Conservation (phyloP, 176 grass and related monocot species). For the Stipa capillata region DNA sequence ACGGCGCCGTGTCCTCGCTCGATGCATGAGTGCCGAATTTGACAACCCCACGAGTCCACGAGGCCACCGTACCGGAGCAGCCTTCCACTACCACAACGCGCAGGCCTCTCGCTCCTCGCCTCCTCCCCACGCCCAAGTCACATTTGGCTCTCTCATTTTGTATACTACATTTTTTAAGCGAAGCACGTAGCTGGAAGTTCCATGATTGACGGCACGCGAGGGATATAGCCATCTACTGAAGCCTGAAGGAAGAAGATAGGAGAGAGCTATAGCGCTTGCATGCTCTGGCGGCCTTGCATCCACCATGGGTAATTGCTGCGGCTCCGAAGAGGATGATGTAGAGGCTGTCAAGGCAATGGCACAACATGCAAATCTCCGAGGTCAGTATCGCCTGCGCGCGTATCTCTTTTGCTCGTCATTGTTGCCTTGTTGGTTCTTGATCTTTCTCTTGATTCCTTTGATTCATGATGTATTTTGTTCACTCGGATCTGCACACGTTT, state of each 20-base stretch:
- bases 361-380: conserved; percentile 19
- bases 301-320: conserved; percentile 49
- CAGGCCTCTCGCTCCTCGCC: neutral
- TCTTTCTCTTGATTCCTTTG: neutral
- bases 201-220: neutral
- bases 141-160: neutral
- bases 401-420: neutral
- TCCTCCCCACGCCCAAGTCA: neutral
- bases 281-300: neutral
- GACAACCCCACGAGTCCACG: neutral
- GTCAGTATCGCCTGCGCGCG: too few relatives aligned
- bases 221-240: neutral
- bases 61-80: neutral
- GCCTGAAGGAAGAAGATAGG: neutral
- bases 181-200: conserved; percentile 11
- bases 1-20: neutral
- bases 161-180: neutral
- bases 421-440: neutral
- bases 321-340: conserved; percentile 18
- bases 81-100: conserved; percentile 6
- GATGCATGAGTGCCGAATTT: conserved; percentile 7
- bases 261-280: too few relatives aligned
- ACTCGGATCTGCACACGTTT: neutral
- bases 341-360: conserved; percentile 23
- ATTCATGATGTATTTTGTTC: neutral